Conservation (phyloP, 345 rosid genomes). For the Schrenkiella parvula region DNA sequence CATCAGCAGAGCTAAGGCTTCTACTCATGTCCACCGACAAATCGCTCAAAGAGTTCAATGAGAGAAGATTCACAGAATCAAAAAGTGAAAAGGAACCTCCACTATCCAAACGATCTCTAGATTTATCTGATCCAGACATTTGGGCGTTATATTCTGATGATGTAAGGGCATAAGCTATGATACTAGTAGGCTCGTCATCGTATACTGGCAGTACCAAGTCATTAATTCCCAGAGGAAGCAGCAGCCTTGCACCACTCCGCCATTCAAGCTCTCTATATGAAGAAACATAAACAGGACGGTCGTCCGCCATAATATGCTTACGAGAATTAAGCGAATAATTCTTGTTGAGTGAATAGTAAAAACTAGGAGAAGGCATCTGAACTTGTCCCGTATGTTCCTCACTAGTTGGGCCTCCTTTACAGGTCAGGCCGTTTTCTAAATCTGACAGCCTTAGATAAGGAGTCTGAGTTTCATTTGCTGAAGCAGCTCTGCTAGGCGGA, state of each 20-base stretch:
- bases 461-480: slow-evolving; percentile 34
- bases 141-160: slow-evolving; percentile 66
- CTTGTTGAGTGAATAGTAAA: slow-evolving; percentile 42
- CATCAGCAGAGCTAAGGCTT: slow-evolving; percentile 53
- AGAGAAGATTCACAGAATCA: slow-evolving; percentile 54
- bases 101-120: slow-evolving; percentile 46
- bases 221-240: slow-evolving; percentile 64
- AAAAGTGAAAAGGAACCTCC: slow-evolving; percentile 46
- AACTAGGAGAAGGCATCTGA: slow-evolving; percentile 46
- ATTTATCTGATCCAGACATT: slow-evolving; percentile 58
- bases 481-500: slow-evolving; percentile 30
- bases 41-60: slow-evolving; percentile 52
- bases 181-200: slow-evolving; percentile 93
- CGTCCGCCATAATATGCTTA: slow-evolving; percentile 51
- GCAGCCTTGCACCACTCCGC: slow-evolving; percentile 69
- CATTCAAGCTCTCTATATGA: slow-evolving; percentile 67
- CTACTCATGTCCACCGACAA: slow-evolving; percentile 43
- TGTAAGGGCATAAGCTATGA: slow-evolving; percentile 74
- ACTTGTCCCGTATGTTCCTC: slow-evolving; percentile 30
- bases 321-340: slow-evolving; percentile 41
- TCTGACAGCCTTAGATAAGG: slow-evolving; percentile 24
- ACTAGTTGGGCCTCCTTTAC: slow-evolving; percentile 19
- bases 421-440: slow-evolving; percentile 26
- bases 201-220: slow-evolving; percentile 75
- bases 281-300: slow-evolving; percentile 55